Conservation (phyloP, 768 basidiomycete genomes). For the Coprinopsis sp. region DNA sequence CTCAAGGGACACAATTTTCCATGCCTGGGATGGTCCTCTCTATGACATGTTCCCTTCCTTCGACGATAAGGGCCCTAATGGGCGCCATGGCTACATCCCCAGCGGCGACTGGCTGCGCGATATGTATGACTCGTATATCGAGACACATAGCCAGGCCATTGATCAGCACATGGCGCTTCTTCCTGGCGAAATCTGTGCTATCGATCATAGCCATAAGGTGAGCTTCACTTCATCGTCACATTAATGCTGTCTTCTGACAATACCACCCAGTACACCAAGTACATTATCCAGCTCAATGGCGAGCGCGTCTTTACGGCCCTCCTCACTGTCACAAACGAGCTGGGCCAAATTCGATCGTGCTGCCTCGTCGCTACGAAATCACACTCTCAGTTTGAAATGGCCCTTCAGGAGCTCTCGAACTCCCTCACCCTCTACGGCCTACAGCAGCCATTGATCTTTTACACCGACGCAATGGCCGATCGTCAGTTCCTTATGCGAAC, state of each 20-base stretch:
- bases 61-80: constrained; percentile 7
- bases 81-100: constrained; percentile 14
- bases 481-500: constrained; percentile 17
- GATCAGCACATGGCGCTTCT: constrained; percentile 10
- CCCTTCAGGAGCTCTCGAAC: too few relatives aligned
- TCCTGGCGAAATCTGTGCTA: constrained; percentile 4
- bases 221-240: constrained; percentile 8
- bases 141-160: constrained; percentile 5
- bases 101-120: constrained; percentile 14
- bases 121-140: constrained; percentile 17
- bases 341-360: constrained; percentile 16
- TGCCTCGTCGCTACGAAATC: constrained; percentile 25
- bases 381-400: too few relatives aligned
- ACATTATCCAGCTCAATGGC: neutral
- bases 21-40: neutral
- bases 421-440: constrained; percentile 27
- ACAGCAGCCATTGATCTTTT: constrained; percentile 19
- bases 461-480: constrained; percentile 28
- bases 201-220: constrained; percentile 14
- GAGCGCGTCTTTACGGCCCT: constrained; percentile 21
- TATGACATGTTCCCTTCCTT: constrained; percentile 8
- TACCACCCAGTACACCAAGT: constrained; percentile 1
- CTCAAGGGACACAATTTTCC: too few relatives aligned
- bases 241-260: neutral
- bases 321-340: constrained; percentile 25